Evolutionary conservation across 2,329 filamentous ascomycete genomes (phyloP).

Genomic region (Alternaria dauci): DNA sequence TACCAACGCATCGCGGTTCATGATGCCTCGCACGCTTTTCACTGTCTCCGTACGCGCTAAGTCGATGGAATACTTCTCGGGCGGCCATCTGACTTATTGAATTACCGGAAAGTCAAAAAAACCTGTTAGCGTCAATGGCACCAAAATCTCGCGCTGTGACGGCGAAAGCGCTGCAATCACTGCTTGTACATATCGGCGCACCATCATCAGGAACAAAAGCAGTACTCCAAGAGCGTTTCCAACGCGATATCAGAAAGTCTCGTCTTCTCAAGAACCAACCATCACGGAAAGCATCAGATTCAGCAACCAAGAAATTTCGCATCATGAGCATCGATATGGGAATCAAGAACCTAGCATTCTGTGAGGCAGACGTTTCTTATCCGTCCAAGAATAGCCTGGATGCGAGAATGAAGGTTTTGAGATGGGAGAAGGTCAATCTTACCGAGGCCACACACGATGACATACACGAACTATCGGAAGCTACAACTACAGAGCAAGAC

Average conservation of each 20-base stretch:
- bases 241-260: constrained; percentile 44
- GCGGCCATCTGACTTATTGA: not conserved
- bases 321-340: constrained; percentile 86
- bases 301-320: constrained; percentile 37
- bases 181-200: constrained; percentile 69
- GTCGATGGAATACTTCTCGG: not conserved
- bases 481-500: not conserved
- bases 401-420: constrained; percentile 35
- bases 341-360: constrained; percentile 80
- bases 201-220: constrained; percentile 67
- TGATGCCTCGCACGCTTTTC: not conserved
- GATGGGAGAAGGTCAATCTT: constrained; percentile 47
- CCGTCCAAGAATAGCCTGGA: constrained; percentile 7
- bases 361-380: constrained; percentile 61
- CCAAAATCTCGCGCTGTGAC: constrained; percentile 48
- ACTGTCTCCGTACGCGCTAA: not conserved
- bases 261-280: constrained; percentile 7
- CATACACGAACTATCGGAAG: not conserved
- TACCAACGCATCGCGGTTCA: not conserved
- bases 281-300: constrained; percentile 3
- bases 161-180: constrained; percentile 62
- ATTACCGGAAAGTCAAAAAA: not conserved
- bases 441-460: constrained; percentile 9
- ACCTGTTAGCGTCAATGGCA: constrained; percentile 18
- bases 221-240: constrained; percentile 62